Evolutionary conservation across 2,329 filamentous ascomycete genomes (phyloP).

Genomic region (Parastagonospora avenae): DNA sequence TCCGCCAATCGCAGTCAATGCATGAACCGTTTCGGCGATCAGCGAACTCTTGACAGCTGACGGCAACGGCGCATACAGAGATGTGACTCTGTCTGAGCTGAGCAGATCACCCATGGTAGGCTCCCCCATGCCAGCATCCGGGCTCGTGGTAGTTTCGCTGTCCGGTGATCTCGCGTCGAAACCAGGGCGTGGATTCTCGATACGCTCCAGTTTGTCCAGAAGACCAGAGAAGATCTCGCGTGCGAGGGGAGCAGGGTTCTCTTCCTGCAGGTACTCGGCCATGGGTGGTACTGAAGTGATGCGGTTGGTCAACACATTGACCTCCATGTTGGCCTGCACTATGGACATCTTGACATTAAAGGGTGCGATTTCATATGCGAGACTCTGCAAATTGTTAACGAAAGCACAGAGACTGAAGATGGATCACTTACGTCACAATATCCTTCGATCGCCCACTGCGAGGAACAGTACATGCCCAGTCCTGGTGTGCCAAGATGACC

Average conservation of each 20-base stretch:
- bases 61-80: conserved; percentile 74
- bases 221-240: conserved; percentile 82
- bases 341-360: conserved; percentile 98
- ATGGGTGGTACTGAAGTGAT: conserved; percentile 84
- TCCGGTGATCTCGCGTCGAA: conserved; percentile 39
- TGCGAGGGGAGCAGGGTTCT: conserved; percentile 78
- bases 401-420: not conserved
- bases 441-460: conserved; percentile 93
- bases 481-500: conserved; percentile 93
- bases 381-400: conserved; percentile 53
- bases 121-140: conserved; percentile 31
- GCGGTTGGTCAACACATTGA: conserved; percentile 83
- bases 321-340: conserved; percentile 93
- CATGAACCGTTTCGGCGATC: conserved; percentile 87
- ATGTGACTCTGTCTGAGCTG: conserved; percentile 59
- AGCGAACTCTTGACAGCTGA: conserved; percentile 71
- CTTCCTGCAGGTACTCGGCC: conserved; percentile 68
- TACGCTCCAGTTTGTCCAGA: conserved; percentile 75
- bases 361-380: conserved; percentile 92
- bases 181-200: conserved; percentile 39
- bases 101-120: conserved; percentile 52
- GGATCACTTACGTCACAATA: conserved; percentile 74
- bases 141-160: conserved; percentile 36
- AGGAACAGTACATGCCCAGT: conserved; percentile 87
- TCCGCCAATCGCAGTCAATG: conserved; percentile 87